These are phyloP conservation scores for Dactylellina leptospora DNA, from an alignment of 2,329 filamentous ascomycete species.

Conservation along the genomic window DNA sequence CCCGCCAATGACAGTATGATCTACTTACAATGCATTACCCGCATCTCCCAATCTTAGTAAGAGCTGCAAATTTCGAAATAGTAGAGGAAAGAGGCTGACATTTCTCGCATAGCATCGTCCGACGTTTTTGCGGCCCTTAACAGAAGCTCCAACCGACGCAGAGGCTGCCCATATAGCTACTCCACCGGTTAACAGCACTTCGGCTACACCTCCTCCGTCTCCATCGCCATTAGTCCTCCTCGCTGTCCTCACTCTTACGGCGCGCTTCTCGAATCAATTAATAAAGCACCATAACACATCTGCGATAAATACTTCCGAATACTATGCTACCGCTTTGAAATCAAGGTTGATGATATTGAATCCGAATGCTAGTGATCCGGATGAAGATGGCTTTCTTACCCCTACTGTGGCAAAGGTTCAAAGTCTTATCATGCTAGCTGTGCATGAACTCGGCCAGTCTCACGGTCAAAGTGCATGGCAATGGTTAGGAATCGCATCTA, in stretches of 20 bases:
- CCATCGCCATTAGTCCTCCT: slow-evolving; percentile 66
- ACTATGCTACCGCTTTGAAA: slow-evolving; percentile 58
- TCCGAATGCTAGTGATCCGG: slow-evolving; percentile 69
- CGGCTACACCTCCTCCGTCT: slow-evolving; percentile 37
- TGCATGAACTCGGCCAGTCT: slow-evolving; percentile 72
- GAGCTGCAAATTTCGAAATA: slow-evolving; percentile 62
- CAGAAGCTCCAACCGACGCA: slow-evolving; percentile 43
- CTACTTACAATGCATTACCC: slow-evolving; percentile 77
- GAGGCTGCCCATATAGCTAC: slow-evolving; percentile 44
- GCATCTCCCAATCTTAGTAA: slow-evolving; percentile 73
- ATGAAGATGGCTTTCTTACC: slow-evolving; percentile 62
- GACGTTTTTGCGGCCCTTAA: slow-evolving; percentile 60
- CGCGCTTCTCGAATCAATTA: slow-evolving; percentile 72
- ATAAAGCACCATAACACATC: slow-evolving; percentile 64
- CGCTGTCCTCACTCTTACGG: slow-evolving; percentile 74
- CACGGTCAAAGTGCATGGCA: slow-evolving; percentile 72
- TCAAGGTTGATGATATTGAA: slow-evolving; percentile 65
- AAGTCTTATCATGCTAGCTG: slow-evolving; percentile 74
- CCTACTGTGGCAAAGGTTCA: slow-evolving; percentile 72
- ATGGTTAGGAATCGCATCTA: slow-evolving; percentile 69
- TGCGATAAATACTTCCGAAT: slow-evolving; percentile 55
- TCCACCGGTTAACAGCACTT: slow-evolving; percentile 49
- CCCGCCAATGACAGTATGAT: slow-evolving; percentile 64
- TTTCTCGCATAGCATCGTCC: slow-evolving; percentile 57
- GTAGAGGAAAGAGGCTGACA: slow-evolving; percentile 54